Evolutionary conservation across 1,139 yeast genomes (phyloP).

Genomic region (Taiozyma sp.): DNA sequence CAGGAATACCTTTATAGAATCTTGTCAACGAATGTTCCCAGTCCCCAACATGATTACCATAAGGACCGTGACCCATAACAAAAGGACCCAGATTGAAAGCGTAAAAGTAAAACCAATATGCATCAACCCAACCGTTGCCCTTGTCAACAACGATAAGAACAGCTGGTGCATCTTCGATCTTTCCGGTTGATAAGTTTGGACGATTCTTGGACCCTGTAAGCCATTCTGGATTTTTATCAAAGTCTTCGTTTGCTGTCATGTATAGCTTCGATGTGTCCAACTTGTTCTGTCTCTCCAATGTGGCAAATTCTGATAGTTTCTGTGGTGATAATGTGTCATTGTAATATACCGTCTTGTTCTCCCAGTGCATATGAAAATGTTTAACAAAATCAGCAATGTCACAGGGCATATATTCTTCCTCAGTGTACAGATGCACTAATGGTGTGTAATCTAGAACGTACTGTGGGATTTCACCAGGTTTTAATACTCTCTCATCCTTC

Average conservation of each 20-base stretch:
- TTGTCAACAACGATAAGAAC: constrained; percentile 79
- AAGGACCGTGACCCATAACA: constrained; percentile 97
- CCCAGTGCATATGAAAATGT: constrained; percentile 46
- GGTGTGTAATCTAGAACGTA: constrained; percentile 76
- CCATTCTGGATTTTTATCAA: constrained; percentile 78
- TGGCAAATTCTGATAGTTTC: constrained; percentile 18
- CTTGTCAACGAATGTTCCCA: constrained; percentile 96
- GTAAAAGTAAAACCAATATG: constrained; percentile 94
- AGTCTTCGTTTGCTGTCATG: constrained; percentile 66
- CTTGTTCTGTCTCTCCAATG: constrained; percentile 10
- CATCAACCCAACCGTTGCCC: constrained; percentile 85
- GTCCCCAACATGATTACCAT: constrained; percentile 95
- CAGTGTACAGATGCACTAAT: constrained; percentile 78
- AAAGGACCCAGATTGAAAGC: constrained; percentile 93
- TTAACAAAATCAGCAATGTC: constrained; percentile 66
- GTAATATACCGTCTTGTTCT: constrained; percentile 37
- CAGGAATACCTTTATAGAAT: constrained; percentile 74
- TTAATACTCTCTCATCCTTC: constrained; percentile 26
- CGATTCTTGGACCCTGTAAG: constrained; percentile 63
- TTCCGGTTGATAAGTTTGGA: constrained; percentile 71
- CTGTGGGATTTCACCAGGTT: constrained; percentile 60
- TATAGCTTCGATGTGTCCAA: constrained; percentile 31
- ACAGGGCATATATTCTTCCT: constrained; percentile 82
- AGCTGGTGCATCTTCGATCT: constrained; percentile 72
- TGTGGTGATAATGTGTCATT: constrained; percentile 17